Base-by-base conservation (phyloP, 192 early-diverging fungal species). In the Endogone sp. region DNA sequence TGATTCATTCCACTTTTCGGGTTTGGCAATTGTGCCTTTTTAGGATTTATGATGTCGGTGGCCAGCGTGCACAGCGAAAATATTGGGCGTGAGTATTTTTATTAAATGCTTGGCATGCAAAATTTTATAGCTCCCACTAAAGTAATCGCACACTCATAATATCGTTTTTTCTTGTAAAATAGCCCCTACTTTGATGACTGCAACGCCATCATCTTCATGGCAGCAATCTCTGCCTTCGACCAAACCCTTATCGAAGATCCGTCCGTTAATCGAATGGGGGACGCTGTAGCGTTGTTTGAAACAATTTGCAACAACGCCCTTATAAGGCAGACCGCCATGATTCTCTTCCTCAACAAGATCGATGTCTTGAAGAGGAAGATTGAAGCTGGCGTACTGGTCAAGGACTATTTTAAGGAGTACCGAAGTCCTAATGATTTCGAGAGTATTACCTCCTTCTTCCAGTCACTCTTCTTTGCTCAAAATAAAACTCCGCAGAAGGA, bases 181-280 rank as follows among this genome's bases (percentile, higher is more conserved):
- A 79, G 69, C 16, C 79, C 75, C 61, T 76, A 82, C 64, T 86
- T 86, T 65, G 85, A 86, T 31, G 77, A 79, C 58, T 83, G 84
- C 16, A 86, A 83, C 3, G 83, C 85, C 3, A 76, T 86, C 25
- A 44, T 87, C 32, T 87, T 87, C 66, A 66, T 87, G 58, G 86
- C 83, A 2, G 85, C 85, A 23, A 87, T 87, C 55, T 81, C 79
- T 71, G 82, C 82, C 30, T 87, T 85, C 57, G 86, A 87, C 56
- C 85, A 87, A 67, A 81, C 79, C 44, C 77, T 87, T 22, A 75
- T 81, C 13, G 86, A 87, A 72, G 86, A 75, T 32, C 71, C 67
- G 59, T 56, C 30, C 65, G 55, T 29, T 56, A 67, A 2, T 29
- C 32, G 11, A 6, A 56, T 66, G n/a, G 9, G 9, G 59, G 29